phyloP scores from a whole-genome alignment of 495 filamentous ascomycete species.

The Aspergillus panamensis region DNA sequence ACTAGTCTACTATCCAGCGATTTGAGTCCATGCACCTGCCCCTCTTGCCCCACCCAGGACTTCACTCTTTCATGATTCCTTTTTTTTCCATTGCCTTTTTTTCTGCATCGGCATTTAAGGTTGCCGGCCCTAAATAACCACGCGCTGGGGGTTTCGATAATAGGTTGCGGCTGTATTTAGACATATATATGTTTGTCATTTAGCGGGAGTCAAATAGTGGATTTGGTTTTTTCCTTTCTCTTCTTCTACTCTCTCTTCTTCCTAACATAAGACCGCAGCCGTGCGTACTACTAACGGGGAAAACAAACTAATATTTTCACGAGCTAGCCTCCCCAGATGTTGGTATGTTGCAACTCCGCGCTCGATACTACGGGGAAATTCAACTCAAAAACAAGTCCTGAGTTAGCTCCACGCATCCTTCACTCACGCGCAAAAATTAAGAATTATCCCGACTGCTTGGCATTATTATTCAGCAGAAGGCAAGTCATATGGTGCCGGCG shows the following conservation, averaged over 20 bases:
- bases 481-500: too few species aligned
- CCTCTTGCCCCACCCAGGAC: background rate
- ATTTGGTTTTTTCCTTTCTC: background rate
- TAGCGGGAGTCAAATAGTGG: slow-evolving; percentile 17
- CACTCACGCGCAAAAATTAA: too few species aligned
- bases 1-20: background rate
- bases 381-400: too few species aligned
- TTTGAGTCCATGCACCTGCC: background rate
- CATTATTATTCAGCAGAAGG: too few species aligned
- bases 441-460: too few species aligned
- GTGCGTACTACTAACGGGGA: too few species aligned
- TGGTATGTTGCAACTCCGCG: too few species aligned
- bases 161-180: slow-evolving; percentile 4
- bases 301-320: too few species aligned
- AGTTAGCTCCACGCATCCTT: too few species aligned
- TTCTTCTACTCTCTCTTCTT: background rate
- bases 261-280: too few species aligned
- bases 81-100: background rate
- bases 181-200: slow-evolving; percentile 17
- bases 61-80: background rate
- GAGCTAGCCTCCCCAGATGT: too few species aligned
- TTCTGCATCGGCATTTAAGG: background rate
- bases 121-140: background rate
- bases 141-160: background rate
- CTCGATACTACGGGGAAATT: too few species aligned